These are phyloP conservation scores for Fistulina hepatica DNA, from an alignment of 1,284 basidiomycete genomes.

Conservation along the genomic window DNA sequence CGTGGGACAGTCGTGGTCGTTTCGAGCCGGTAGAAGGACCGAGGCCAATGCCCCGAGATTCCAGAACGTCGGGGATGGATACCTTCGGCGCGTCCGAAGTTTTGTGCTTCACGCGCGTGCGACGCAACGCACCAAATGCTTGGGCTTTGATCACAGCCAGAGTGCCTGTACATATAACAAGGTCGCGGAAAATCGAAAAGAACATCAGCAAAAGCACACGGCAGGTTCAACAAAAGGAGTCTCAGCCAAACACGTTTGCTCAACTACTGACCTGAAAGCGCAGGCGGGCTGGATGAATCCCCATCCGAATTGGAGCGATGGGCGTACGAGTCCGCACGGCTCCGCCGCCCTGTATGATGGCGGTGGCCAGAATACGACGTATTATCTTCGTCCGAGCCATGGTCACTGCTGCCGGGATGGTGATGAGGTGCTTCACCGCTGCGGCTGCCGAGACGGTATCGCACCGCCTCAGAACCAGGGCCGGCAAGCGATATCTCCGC, in stretches of 20 bases:
- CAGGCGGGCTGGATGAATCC: too few species aligned
- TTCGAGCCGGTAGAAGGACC: conserved; percentile 40
- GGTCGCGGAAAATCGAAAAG: conserved; percentile 57
- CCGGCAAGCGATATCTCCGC: conserved; percentile 54
- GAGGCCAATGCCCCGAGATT: conserved; percentile 62
- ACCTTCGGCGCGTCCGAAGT: conserved; percentile 64
- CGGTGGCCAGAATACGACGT: too few species aligned
- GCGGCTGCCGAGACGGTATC: conserved; percentile 41
- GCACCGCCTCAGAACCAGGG: conserved; percentile 40
- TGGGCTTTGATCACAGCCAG: conserved; percentile 81
- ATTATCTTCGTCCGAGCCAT: neutral
- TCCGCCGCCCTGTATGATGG: too few species aligned
- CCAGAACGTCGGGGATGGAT: conserved; percentile 66
- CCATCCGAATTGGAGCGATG: too few species aligned
- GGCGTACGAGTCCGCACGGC: conserved; percentile 30
- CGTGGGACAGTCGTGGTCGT: conserved; percentile 44
- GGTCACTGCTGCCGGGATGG: conserved; percentile 40
- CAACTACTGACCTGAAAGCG: too few species aligned
- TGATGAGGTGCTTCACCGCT: conserved; percentile 31
- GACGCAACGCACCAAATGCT: conserved; percentile 70
- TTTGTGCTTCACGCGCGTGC: conserved; percentile 62
- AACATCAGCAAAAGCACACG: too few species aligned
- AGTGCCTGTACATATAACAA: conserved; percentile 60
- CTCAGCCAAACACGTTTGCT: too few species aligned
- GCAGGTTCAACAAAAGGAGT: too few species aligned